Evolutionary conservation across 2,329 filamentous ascomycete genomes (phyloP), one percentile per base, ranked within the genome.

Genomic region (Aaosphaeria pasadenensis): DNA sequence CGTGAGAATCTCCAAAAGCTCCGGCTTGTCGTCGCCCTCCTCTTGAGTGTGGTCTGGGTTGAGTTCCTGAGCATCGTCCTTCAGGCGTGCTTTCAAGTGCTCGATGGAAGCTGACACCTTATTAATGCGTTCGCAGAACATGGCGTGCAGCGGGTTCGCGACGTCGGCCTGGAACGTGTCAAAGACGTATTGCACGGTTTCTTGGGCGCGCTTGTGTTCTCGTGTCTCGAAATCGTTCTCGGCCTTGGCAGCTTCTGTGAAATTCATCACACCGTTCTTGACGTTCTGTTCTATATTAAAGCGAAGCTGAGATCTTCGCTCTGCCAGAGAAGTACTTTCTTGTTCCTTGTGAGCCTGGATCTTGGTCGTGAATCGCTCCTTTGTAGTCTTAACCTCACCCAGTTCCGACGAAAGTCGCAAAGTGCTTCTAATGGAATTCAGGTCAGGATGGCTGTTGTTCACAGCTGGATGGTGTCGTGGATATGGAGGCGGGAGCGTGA

Each of bases 401-500:
- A 96, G 73, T 57, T 94, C 85, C 45, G 85, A 87, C 38, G 96
- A 73, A 1, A 80, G 78, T 11, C 91, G 83, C 17, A 96, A 87
- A 0, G 84, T 80, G 3, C 79, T 84, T 43, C 94, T 85, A 42
- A 89, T 91, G 1, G 84, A 79, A 0, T 86, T 81, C n/a, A 99
- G 79, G 55, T 95, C 87, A 0, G 94, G 94, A 63, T 99, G 94
- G 58, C 84, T 95, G 63, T 97, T 99, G 68, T 95, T 96, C 11
- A 97, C 89, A 0, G 94, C 94, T 6, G 94, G 94, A 60, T 97
- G 88, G 63, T 97, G 92, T 6, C 92, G 86, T 1, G 94, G 94
- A 67, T 95, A 97, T 2, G 94, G 89, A 1, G 94, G 94, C 6
- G 94, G 94, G 30, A 99, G 77, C 0, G 94, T 96, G 4, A 99